phyloP scores from a whole-genome alignment of 257 asterid species.

The Nicotiana sylvestris region DNA sequence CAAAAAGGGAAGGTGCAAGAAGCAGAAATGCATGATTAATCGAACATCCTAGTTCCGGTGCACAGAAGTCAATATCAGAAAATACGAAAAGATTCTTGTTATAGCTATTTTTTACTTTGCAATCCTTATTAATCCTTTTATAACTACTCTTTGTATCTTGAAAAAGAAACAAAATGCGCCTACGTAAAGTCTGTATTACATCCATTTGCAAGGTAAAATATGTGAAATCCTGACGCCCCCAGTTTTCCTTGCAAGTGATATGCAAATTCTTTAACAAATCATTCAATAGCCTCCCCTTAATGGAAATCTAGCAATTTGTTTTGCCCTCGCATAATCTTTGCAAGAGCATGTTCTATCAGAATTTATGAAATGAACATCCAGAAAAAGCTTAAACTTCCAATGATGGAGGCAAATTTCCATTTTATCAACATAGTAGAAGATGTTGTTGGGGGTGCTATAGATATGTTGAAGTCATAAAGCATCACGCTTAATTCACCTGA shows the following conservation, averaged over 20 bases:
- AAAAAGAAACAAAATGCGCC: not conserved
- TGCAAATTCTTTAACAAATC: not conserved
- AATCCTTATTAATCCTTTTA: not conserved
- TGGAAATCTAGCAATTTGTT: not conserved
- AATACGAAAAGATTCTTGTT: not conserved
- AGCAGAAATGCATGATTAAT: not conserved
- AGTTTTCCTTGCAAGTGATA: not conserved
- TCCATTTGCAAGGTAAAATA: not conserved
- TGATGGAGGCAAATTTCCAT: not conserved
- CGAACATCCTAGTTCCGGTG: not conserved
- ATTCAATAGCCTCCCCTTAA: not conserved
- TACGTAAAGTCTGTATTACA: not conserved
- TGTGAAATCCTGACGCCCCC: not conserved
- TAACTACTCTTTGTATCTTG: not conserved
- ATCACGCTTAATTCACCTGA: slow-evolving; percentile 46
- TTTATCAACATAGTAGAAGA: not conserved
- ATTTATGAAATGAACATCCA: not conserved
- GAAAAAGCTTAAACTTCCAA: not conserved
- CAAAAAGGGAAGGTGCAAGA: not conserved
- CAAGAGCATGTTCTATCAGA: not conserved
- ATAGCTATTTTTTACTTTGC: not conserved
- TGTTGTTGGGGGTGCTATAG: not conserved
- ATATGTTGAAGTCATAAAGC: not conserved
- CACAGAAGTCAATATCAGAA: not conserved
- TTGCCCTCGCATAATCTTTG: not conserved